Percentiles rank a stretch among this genome's conserved stretches.
Evolutionary conservation across 2,329 filamentous ascomycete genomes (phyloP).

Genomic region (Calonectria honghensis): DNA sequence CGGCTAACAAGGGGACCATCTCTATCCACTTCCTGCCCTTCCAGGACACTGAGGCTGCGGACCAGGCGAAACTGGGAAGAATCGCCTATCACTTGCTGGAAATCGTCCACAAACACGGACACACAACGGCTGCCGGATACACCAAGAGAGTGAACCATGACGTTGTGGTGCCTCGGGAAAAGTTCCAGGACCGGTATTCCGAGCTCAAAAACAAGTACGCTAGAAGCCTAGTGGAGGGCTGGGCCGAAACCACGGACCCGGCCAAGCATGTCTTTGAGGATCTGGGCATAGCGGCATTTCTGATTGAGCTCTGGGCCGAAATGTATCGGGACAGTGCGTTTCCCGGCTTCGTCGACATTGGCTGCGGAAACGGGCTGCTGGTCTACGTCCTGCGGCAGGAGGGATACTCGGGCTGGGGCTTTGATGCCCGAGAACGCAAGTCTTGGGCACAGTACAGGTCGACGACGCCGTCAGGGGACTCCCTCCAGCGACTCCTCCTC

Average conservation of each 20-base stretch:
- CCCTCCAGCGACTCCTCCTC: constrained; percentile 69
- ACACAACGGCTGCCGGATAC: constrained; percentile 79
- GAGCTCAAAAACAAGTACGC: constrained; percentile 88
- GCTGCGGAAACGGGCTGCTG: constrained; percentile 94
- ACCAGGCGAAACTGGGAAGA: constrained; percentile 73
- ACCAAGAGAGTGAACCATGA: constrained; percentile 91
- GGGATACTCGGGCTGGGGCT: constrained; percentile 91
- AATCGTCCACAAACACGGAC: constrained; percentile 83
- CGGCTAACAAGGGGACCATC: constrained; percentile 67
- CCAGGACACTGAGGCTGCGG: constrained; percentile 50
- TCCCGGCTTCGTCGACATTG: constrained; percentile 95
- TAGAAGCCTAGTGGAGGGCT: constrained; percentile 79
- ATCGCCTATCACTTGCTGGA: constrained; percentile 82
- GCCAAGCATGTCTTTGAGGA: constrained; percentile 97
- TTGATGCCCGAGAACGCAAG: constrained; percentile 90
- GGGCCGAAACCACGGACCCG: constrained; percentile 92
- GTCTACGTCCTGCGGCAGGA: constrained; percentile 88
- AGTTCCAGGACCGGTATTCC: constrained; percentile 88
- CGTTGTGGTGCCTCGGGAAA: constrained; percentile 83
- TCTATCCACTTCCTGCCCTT: constrained; percentile 79
- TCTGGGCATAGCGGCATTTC: constrained; percentile 90
- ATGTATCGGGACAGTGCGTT: constrained; percentile 82
- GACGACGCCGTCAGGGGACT: constrained; percentile 55
- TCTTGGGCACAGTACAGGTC: constrained; percentile 85
- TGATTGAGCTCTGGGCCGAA: constrained; percentile 91